Evolutionary conservation across 169 alveolate species (phyloP).

Genomic region (Babesia bigemina): DNA sequence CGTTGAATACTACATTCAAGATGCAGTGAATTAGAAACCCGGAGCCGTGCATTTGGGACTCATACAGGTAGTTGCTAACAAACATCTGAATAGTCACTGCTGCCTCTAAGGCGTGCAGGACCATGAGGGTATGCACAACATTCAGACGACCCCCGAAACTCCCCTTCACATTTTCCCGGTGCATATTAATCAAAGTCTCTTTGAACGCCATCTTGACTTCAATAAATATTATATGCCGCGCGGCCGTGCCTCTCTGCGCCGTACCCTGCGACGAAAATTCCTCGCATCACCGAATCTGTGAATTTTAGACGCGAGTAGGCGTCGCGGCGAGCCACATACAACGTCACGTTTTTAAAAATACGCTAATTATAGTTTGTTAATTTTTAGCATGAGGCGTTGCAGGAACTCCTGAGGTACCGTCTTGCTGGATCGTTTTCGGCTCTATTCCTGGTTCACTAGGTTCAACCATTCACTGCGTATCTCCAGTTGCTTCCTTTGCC

Average conservation of each 20-base stretch:
- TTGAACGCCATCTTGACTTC: not conserved
- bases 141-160: not conserved
- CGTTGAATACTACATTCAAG: constrained; percentile 6
- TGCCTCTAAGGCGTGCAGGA: not conserved
- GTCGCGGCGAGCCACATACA: too few relatives aligned
- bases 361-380: too few relatives aligned
- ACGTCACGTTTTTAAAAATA: too few relatives aligned
- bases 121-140: constrained; percentile 12
- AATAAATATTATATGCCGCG: not conserved
- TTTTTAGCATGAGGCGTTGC: too few relatives aligned
- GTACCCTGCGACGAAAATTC: not conserved
- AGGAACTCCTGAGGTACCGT: too few relatives aligned
- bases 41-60: not conserved
- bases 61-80: not conserved
- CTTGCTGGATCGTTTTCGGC: too few relatives aligned
- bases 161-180: constrained; percentile 17
- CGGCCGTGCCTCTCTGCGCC: not conserved
- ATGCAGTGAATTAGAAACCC: constrained; percentile 3
- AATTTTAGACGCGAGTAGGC: too few relatives aligned
- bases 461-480: constrained; percentile 3
- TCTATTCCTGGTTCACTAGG: not conserved
- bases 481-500: not conserved
- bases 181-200: not conserved
- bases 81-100: not conserved
- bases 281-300: not conserved